Evolutionary conservation across 2,329 filamentous ascomycete genomes (phyloP).

Genomic region (Helotiales sp.): DNA sequence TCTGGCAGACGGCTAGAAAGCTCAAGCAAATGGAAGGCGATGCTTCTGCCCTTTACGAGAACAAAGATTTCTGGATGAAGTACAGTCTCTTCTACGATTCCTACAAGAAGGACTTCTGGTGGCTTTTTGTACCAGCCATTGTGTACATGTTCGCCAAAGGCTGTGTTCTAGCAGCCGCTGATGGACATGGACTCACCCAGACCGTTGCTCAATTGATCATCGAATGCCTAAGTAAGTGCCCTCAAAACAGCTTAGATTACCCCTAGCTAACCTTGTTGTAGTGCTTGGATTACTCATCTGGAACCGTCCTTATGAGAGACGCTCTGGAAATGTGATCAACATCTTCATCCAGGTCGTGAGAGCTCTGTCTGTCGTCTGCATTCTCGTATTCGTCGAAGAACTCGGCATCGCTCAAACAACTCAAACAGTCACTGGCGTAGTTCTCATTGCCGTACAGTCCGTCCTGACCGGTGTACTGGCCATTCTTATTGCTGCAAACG

Average conservation of each 20-base stretch:
- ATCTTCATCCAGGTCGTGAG: conserved; percentile 88
- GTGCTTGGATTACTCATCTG: conserved; percentile 79
- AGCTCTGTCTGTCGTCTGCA: conserved; percentile 83
- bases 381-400: conserved; percentile 91
- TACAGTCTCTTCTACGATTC: conserved; percentile 97
- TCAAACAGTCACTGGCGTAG: conserved; percentile 91
- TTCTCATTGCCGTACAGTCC: conserved; percentile 88
- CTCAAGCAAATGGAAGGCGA: conserved; percentile 78
- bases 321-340: conserved; percentile 89
- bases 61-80: conserved; percentile 89
- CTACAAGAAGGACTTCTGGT: conserved; percentile 95
- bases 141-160: conserved; percentile 90
- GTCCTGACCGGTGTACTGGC: conserved; percentile 79
- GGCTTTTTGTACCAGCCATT: conserved; percentile 89
- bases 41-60: conserved; percentile 71
- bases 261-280: conserved; percentile 34
- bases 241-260: not conserved
- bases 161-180: conserved; percentile 77
- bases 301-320: conserved; percentile 83
- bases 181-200: conserved; percentile 84
- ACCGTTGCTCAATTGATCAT: conserved; percentile 77
- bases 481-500: conserved; percentile 86
- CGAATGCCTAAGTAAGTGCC: conserved; percentile 57
- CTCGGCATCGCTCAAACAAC: conserved; percentile 88
- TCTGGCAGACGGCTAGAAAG: conserved; percentile 72